phyloP scores from a whole-genome alignment of 1,139 yeast genomes.

The Casaregolazyma lundiana region DNA sequence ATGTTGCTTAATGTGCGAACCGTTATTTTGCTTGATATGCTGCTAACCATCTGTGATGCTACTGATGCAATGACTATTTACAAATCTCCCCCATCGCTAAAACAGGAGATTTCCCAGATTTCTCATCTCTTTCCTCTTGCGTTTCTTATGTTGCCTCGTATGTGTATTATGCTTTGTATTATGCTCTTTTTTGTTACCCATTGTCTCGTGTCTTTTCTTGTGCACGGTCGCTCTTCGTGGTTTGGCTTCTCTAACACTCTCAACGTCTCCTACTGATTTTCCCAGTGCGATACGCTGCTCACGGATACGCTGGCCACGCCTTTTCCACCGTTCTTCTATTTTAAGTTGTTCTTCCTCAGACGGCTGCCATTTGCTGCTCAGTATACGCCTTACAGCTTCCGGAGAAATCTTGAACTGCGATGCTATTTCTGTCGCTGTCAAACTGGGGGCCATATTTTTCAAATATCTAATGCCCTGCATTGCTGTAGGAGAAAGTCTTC shows the following conservation, averaged over 20 bases:
- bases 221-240: background rate
- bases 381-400: slow-evolving; percentile 74
- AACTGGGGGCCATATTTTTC: slow-evolving; percentile 50
- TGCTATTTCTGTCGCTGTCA: slow-evolving; percentile 59
- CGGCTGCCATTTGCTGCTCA: slow-evolving; percentile 76
- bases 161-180: background rate
- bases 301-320: slow-evolving; percentile 38
- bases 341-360: slow-evolving; percentile 45
- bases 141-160: slow-evolving; percentile 25
- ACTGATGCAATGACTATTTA: background rate
- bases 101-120: slow-evolving; percentile 13
- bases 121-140: slow-evolving; percentile 5
- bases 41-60: no score
- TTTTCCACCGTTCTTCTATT: slow-evolving; percentile 47
- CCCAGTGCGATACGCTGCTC: slow-evolving; percentile 11
- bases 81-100: background rate
- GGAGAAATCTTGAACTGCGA: slow-evolving; percentile 68
- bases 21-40: no score
- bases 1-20: no score
- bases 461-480: slow-evolving; percentile 62
- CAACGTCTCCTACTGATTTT: slow-evolving; percentile 1
- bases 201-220: no score
- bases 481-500: slow-evolving; percentile 61
- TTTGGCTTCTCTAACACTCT: background rate
- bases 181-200: no score